Evolutionary conservation across 1,284 basidiomycete species (phyloP).

Genomic region (Megacollybia platyphylla): DNA sequence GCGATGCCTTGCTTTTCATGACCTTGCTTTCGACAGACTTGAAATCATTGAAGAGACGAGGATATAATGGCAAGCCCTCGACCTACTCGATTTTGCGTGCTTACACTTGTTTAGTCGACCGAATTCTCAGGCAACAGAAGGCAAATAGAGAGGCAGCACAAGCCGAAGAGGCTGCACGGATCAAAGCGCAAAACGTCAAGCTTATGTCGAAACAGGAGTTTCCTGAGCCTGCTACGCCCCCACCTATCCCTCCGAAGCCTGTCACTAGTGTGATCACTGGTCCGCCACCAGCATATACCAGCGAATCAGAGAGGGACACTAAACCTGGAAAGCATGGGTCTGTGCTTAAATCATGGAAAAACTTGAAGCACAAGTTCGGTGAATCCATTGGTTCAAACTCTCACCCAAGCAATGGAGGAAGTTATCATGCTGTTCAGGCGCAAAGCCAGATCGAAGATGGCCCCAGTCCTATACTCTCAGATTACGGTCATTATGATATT

Average conservation of each 20-base stretch:
- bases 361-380: too few species aligned
- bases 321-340: too few species aligned
- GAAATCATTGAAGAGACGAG: slow-evolving; percentile 71
- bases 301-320: too few species aligned
- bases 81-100: background rate
- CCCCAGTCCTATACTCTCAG: too few species aligned
- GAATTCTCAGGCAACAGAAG: slow-evolving; percentile 79
- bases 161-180: slow-evolving; percentile 18
- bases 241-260: background rate
- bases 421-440: too few species aligned
- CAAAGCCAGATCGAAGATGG: too few species aligned
- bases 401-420: too few species aligned
- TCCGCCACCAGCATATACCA: background rate
- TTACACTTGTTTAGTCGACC: slow-evolving; percentile 50
- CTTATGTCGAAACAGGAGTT: slow-evolving; percentile 4
- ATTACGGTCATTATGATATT: too few species aligned
- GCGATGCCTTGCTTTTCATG: slow-evolving; percentile 82
- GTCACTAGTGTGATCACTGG: slow-evolving; percentile 1
- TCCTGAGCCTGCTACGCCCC: background rate
- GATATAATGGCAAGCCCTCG: slow-evolving; percentile 52
- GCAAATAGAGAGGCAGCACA: slow-evolving; percentile 56
- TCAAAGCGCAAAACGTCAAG: slow-evolving; percentile 5
- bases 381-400: too few species aligned
- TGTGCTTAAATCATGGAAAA: too few species aligned
- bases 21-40: slow-evolving; percentile 89